These are phyloP conservation scores for Rachicladosporium sp. DNA, from an alignment of 2,329 filamentous ascomycete species.

Conservation along the genomic window DNA sequence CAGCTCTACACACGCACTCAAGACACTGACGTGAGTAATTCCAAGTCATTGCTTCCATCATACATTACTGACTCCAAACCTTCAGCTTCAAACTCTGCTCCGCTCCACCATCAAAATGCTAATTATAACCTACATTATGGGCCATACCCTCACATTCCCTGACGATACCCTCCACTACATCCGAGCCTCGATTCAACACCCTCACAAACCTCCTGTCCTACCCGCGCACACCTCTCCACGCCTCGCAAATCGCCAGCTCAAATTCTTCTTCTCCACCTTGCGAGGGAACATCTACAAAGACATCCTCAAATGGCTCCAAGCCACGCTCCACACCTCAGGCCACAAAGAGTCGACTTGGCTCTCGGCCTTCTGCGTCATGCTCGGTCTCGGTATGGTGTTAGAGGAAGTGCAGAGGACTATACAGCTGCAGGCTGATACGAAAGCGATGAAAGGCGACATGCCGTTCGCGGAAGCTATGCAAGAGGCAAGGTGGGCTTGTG, in stretches of 20 bases:
- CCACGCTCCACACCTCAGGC: constrained; percentile 30
- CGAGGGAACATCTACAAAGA: constrained; percentile 30
- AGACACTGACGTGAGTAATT: constrained; percentile 26
- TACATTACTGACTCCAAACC: not conserved
- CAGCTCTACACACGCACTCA: constrained; percentile 16
- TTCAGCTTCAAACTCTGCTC: constrained; percentile 26
- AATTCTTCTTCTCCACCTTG: constrained; percentile 36
- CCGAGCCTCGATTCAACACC: constrained; percentile 28
- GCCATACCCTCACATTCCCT: constrained; percentile 33
- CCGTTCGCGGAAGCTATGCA: constrained; percentile 17
- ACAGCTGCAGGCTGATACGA: constrained; percentile 30
- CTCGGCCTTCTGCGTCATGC: constrained; percentile 32
- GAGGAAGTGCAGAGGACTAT: constrained; percentile 37
- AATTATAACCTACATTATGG: constrained; percentile 38
- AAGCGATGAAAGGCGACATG: constrained; percentile 20
- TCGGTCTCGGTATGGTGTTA: constrained; percentile 36
- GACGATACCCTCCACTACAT: constrained; percentile 26
- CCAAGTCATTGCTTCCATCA: not conserved
- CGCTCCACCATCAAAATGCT: constrained; percentile 34
- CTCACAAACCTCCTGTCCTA: constrained; percentile 14
- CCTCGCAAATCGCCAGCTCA: constrained; percentile 38
- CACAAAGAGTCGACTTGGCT: constrained; percentile 35
- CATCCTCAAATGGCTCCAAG: constrained; percentile 35
- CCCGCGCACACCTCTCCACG: constrained; percentile 24
- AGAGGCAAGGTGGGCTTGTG: constrained; percentile 28